phyloP scores from a whole-genome alignment of 768 basidiomycete species.

The Chlorophyllum brunneum region DNA sequence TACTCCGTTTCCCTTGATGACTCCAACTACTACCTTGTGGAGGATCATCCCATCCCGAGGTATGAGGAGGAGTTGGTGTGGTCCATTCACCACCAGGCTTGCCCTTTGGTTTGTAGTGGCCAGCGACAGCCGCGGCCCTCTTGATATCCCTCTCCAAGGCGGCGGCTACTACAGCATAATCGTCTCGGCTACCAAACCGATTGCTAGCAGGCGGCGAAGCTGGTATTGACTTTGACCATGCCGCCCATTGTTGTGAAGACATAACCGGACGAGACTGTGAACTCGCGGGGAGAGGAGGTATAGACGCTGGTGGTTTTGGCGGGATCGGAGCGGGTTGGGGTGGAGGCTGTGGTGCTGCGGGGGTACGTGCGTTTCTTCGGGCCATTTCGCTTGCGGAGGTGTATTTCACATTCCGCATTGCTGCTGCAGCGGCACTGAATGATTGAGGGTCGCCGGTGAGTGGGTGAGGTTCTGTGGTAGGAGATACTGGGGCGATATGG shows the following conservation, averaged over 20 bases:
- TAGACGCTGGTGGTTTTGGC: background rate
- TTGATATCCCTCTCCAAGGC: conserved; percentile 2
- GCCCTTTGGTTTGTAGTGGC: conserved; percentile 1
- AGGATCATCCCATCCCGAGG: background rate
- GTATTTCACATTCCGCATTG: conserved; percentile 17
- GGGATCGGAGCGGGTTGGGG: conserved; percentile 15
- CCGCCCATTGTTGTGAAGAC: conserved; percentile 17
- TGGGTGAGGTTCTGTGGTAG: background rate
- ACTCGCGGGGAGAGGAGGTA: background rate
- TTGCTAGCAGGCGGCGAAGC: background rate
- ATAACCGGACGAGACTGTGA: background rate
- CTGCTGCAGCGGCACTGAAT: conserved; percentile 22
- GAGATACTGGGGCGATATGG: background rate
- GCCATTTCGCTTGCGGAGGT: conserved; percentile 23
- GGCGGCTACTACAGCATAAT: conserved; percentile 8
- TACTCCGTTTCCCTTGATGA: background rate
- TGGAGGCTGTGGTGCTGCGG: conserved; percentile 16
- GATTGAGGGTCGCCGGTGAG: conserved; percentile 11
- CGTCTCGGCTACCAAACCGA: conserved; percentile 7
- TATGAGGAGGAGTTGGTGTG: background rate
- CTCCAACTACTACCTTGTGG: background rate
- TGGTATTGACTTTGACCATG: conserved; percentile 11
- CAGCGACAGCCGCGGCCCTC: conserved; percentile 2
- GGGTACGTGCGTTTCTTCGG: conserved; percentile 18
- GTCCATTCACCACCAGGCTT: background rate